Base-by-base conservation (phyloP, 257 asterid genomes). In the Solanum piurae region DNA sequence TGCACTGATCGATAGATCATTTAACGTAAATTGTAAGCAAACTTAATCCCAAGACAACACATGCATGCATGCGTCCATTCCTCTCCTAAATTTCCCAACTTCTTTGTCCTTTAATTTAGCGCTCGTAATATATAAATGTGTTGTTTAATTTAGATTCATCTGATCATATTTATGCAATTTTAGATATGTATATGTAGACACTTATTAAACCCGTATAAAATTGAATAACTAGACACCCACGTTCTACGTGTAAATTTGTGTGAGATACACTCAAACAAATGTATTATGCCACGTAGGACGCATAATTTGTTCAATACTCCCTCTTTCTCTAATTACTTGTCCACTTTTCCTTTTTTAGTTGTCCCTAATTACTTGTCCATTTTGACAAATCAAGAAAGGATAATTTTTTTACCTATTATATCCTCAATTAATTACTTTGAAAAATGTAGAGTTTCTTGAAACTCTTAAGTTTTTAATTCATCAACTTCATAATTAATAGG, bases 11-110 rank as follows among this genome's bases (percentile, higher is more conserved):
- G 33, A 46, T 77, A 37, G 55, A 46, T 77, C 85, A 62, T 69
- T 72, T 75, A 73, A 88, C 91, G 89, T 90, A 90, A 34, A 37
- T 86, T 85, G 76, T 62, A 91, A 91, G 91, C 83, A 25, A 76
- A 66, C 40, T 29, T 72, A 89, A 89, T 86, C 90, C 93, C 89
- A 46, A 58, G 31, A 88, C 86, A 16, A 12, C 25, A 44, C 66
- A 86, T 55, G 83, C 76, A 38, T 60, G 77, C 66, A 83, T 83
- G 44, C 68, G 62, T 80, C 64, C 64, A 7, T 27, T 80, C 85
- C 85, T 31, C 66, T 44, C 85, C 85, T 79, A 60, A 80, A 80
- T 80, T 80, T 46, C 68, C 68, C 25, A 80, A 46, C 85, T 80
- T 46, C n/a, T 80, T 80, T 46, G 85, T 80, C 85, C 55, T 80